Conservation (phyloP, 257 asterid genomes). For the Capsicum rhomboideum region DNA sequence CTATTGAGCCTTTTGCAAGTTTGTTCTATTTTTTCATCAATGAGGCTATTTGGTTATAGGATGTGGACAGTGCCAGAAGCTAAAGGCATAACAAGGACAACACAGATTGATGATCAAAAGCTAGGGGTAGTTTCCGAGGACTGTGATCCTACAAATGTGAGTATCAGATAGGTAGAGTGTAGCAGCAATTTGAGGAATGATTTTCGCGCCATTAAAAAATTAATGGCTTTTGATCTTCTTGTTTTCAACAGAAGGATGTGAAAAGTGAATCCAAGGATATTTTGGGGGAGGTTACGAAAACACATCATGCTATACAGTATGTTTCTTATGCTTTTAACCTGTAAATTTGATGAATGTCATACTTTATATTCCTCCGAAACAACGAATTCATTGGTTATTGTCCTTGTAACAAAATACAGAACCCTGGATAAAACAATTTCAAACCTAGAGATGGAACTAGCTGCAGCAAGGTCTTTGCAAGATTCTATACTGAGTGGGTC, state of each 20-base stretch:
- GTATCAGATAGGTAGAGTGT: constrained; percentile 12
- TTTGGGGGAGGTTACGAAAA: constrained; percentile 43
- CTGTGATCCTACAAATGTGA: constrained; percentile 50
- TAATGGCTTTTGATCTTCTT: not conserved
- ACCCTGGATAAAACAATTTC: constrained; percentile 76
- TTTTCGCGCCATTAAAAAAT: not conserved
- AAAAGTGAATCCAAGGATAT: constrained; percentile 34
- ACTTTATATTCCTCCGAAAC: constrained; percentile 1
- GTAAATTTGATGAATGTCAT: not conserved
- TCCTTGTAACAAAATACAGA: constrained; percentile 30
- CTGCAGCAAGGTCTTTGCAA: constrained; percentile 80
- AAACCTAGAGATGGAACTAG: constrained; percentile 82
- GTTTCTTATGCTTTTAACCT: constrained; percentile 17
- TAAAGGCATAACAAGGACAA: constrained; percentile 34
- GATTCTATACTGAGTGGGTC: constrained; percentile 77
- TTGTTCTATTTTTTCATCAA: not conserved
- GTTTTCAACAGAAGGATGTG: constrained; percentile 30
- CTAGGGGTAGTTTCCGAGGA: constrained; percentile 52
- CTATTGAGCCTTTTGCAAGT: not conserved
- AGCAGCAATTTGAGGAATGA: not conserved
- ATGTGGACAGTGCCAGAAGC: constrained; percentile 92
- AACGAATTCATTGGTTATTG: not conserved
- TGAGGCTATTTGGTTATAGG: constrained; percentile 26
- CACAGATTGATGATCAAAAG: constrained; percentile 32
- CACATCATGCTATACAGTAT: constrained; percentile 57